Conservation (phyloP, 208 protist species). For the Wallacemonas sp. region DNA sequence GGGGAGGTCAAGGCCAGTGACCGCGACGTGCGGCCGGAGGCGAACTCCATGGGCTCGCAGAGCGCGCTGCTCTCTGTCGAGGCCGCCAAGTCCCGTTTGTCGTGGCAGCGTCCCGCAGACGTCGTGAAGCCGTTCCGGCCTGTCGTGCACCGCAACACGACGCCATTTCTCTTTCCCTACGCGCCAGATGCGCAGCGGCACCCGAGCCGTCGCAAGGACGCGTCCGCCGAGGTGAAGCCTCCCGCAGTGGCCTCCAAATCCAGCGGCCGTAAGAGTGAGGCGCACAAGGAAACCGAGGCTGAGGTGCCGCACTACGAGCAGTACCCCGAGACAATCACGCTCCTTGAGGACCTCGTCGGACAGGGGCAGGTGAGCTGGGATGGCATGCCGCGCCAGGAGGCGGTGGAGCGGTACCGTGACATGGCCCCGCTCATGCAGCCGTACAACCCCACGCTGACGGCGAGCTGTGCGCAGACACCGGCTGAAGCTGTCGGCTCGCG, state of each 20-base stretch:
- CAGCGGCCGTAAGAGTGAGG: slow-evolving; percentile 17
- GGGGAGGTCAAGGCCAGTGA: background rate
- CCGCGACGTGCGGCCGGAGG: background rate
- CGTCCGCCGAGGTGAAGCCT: background rate
- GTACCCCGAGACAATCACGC: slow-evolving; percentile 74
- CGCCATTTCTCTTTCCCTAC: slow-evolving; percentile 82
- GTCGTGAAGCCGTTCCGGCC: slow-evolving; percentile 88
- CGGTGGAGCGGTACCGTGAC: slow-evolving; percentile 57
- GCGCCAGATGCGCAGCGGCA: slow-evolving; percentile 27
- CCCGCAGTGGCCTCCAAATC: background rate
- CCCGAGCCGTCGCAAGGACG: slow-evolving; percentile 15
- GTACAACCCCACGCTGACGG: slow-evolving; percentile 64
- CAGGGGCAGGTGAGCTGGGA: slow-evolving; percentile 40
- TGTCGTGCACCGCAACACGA: slow-evolving; percentile 85
- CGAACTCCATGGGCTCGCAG: background rate
- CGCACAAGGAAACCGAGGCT: slow-evolving; percentile 19
- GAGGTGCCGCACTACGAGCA: slow-evolving; percentile 47
- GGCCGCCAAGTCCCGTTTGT: slow-evolving; percentile 18
- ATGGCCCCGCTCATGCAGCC: slow-evolving; percentile 74
- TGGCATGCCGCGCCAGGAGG: slow-evolving; percentile 27
- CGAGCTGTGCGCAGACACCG: slow-evolving; percentile 65
- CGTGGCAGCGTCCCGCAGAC: slow-evolving; percentile 69
- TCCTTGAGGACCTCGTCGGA: slow-evolving; percentile 56
- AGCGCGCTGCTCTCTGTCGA: background rate
- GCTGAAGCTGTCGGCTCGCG: slow-evolving; percentile 65